These are phyloP conservation scores for Phalaenopsis hybrid DNA, from an alignment of 116 monocot species.

Conservation along the genomic window DNA sequence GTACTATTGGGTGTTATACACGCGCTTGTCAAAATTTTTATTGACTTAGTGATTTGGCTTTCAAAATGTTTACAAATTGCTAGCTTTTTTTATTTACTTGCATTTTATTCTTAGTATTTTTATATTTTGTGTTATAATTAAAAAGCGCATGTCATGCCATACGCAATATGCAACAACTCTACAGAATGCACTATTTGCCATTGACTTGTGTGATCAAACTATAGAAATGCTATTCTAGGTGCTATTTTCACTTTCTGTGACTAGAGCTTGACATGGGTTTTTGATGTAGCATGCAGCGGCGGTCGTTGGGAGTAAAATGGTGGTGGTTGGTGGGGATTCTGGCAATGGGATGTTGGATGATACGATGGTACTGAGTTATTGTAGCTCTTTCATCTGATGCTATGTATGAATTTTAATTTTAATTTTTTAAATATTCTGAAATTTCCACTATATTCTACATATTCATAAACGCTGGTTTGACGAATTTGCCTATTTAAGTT, in stretches of 20 bases:
- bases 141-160: no score
- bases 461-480: background rate
- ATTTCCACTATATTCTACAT: background rate
- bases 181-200: no score
- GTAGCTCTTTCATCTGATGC: background rate
- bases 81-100: no score
- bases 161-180: no score
- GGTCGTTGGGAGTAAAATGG: constrained; percentile 91
- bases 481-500: background rate
- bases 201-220: no score
- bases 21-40: no score
- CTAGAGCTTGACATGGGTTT: constrained; percentile 1
- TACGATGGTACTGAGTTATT: constrained; percentile 51
- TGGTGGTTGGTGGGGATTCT: constrained; percentile 91
- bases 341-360: constrained; percentile 69
- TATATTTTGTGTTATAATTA: no score
- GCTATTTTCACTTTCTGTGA: constrained; percentile 4
- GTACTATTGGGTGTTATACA: no score
- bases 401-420: background rate
- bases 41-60: no score
- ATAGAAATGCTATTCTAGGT: background rate
- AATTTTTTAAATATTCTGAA: background rate
- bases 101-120: no score
- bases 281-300: constrained; percentile 72
- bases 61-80: no score